Percentiles rank a stretch among this genome's conserved stretches.
Conservation (phyloP, 192 early-diverging fungal species). For the Gamsiella multidivaricata region DNA sequence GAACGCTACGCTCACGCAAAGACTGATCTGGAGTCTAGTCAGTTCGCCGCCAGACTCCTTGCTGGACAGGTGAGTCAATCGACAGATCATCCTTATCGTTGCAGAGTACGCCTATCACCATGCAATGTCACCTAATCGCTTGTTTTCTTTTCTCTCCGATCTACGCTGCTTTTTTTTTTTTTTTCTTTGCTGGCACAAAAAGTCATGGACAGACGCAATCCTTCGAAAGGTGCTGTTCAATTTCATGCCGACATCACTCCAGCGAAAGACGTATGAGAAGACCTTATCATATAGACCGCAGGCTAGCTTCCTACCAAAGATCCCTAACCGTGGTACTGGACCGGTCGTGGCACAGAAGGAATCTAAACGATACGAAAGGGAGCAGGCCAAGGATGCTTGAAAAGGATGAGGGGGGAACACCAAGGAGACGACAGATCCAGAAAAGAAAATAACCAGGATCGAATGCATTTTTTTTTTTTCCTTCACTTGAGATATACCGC, state of each 20-base stretch:
- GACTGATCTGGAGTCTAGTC: constrained; percentile 2
- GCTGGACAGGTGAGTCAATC: constrained; percentile 36
- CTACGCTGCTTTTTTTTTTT: background rate
- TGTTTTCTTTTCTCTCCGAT: background rate
- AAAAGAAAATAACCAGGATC: too few relatives aligned
- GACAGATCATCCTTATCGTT: background rate
- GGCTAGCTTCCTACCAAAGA: constrained; percentile 6
- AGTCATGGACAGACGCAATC: background rate
- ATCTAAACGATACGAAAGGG: background rate
- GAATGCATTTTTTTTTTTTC: background rate
- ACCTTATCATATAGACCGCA: constrained; percentile 3
- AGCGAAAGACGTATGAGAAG: background rate
- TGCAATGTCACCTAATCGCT: background rate
- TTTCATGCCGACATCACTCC: background rate
- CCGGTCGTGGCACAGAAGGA: background rate
- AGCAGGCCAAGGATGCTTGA: background rate
- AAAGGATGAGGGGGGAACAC: too few relatives aligned
- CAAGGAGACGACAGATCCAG: too few relatives aligned
- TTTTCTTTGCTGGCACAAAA: background rate
- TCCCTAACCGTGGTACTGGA: background rate
- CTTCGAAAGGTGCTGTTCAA: background rate
- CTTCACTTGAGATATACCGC: too few relatives aligned
- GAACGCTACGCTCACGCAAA: constrained; percentile 14
- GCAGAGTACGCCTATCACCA: background rate
- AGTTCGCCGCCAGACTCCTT: constrained; percentile 4